phyloP scores from a whole-genome alignment of 805 yeast species.

The Candida chilensis region DNA sequence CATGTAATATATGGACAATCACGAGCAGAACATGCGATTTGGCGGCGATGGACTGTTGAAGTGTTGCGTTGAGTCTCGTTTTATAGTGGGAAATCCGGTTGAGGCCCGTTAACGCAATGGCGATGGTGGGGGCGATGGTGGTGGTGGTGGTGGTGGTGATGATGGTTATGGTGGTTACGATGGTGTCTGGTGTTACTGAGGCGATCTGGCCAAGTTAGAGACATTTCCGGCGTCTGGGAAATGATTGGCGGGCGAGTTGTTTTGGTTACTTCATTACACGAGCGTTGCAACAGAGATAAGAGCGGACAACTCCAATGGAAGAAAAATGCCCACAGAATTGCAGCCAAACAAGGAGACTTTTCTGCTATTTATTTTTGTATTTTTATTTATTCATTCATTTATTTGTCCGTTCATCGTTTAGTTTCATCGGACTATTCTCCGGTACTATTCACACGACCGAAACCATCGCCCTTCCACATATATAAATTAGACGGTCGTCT shows the following conservation, averaged over 20 bases:
- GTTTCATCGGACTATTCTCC: slow-evolving; percentile 1
- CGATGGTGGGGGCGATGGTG: too few relatives aligned
- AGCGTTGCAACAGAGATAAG: not conserved
- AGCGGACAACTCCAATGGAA: not conserved
- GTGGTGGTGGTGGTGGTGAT: too few relatives aligned
- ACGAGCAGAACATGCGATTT: not conserved
- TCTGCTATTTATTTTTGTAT: slow-evolving; percentile 1
- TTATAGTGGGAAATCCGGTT: too few relatives aligned
- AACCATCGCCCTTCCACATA: too few relatives aligned
- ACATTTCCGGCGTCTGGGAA: slow-evolving; percentile 1
- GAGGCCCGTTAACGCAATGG: too few relatives aligned
- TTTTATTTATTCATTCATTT: not conserved
- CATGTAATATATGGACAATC: not conserved
- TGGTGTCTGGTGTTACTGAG: not conserved
- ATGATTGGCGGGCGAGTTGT: not conserved
- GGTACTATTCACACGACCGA: slow-evolving; percentile 2
- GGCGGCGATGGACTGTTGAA: not conserved
- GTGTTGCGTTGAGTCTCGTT: not conserved
- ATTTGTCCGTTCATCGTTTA: slow-evolving; percentile 3
- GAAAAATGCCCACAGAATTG: not conserved
- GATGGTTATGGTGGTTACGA: not conserved
- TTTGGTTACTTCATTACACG: not conserved
- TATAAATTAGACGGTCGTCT: too few relatives aligned
- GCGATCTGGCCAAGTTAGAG: not conserved
- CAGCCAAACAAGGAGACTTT: not conserved